phyloP scores from a whole-genome alignment of 2,329 filamentous ascomycete genomes.

The Colletotrichum sp. region DNA sequence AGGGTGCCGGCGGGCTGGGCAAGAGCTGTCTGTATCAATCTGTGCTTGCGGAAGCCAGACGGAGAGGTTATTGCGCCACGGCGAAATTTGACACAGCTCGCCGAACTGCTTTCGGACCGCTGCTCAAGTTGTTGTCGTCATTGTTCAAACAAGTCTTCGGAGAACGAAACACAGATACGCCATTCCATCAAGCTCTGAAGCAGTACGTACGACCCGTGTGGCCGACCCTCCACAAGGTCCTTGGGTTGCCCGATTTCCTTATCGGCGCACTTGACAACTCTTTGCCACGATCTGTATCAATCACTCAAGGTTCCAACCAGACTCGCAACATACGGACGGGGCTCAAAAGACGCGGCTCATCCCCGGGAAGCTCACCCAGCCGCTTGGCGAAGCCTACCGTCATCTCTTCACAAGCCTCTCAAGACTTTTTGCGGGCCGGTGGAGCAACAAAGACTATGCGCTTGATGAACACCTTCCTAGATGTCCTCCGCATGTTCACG shows the following conservation, averaged over 20 bases:
- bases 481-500: conserved; percentile 82
- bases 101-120: conserved; percentile 65
- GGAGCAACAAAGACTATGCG: conserved; percentile 70
- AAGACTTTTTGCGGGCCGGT: conserved; percentile 65
- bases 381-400: conserved; percentile 34
- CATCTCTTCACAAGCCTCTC: conserved; percentile 55
- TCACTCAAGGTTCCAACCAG: conserved; percentile 33
- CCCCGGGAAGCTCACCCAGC: conserved; percentile 49
- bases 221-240: conserved; percentile 65
- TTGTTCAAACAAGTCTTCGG: conserved; percentile 72
- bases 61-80: conserved; percentile 68
- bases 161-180: conserved; percentile 68
- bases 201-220: conserved; percentile 68
- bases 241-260: conserved; percentile 74
- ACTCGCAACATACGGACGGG: conserved; percentile 36
- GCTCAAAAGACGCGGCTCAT: conserved; percentile 52
- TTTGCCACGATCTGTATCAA: conserved; percentile 39
- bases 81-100: conserved; percentile 70
- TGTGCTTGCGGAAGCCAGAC: conserved; percentile 63
- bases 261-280: conserved; percentile 53
- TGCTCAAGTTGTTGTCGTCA: conserved; percentile 69
- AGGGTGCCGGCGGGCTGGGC: conserved; percentile 67
- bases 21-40: conserved; percentile 70
- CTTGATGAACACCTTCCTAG: conserved; percentile 86
- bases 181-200: conserved; percentile 66